A percentile compares a stretch with the other conserved stretches of the same genome.
These are phyloP conservation scores for Smithsoniella earleae DNA, from an alignment of 163 green algal genomes.

Conservation along the genomic window DNA sequence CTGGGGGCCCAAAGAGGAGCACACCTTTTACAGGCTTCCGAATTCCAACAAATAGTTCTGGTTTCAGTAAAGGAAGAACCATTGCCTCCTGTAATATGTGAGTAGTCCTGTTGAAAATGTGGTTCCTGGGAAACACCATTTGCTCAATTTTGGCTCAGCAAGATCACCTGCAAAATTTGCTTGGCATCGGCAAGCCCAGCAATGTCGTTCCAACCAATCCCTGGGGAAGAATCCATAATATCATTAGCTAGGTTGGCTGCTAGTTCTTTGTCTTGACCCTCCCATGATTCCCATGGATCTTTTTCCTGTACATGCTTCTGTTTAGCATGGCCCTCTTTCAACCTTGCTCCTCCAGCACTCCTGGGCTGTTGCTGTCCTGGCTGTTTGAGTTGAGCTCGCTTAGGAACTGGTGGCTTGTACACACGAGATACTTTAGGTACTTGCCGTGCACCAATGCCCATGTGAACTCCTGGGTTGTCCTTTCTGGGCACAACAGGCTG, in stretches of 20 bases:
- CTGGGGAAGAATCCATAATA: constrained; percentile 26
- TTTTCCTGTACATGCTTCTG: too few relatives aligned
- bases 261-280: constrained; percentile 26
- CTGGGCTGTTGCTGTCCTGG: too few relatives aligned
- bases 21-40: constrained; percentile 66
- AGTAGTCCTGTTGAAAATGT: too few relatives aligned
- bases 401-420: too few relatives aligned
- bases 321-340: neutral
- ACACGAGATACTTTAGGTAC: too few relatives aligned
- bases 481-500: too few relatives aligned
- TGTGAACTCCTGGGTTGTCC: too few relatives aligned
- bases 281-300: constrained; percentile 24
- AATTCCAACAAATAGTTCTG: constrained; percentile 85
- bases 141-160: too few relatives aligned
- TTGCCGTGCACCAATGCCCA: too few relatives aligned
- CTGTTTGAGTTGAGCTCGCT: too few relatives aligned
- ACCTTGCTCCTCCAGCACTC: neutral
- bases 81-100: constrained; percentile 70
- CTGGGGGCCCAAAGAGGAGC: constrained; percentile 83
- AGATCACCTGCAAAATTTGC: constrained; percentile 20
- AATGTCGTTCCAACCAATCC: constrained; percentile 18
- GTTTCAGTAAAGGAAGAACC: constrained; percentile 78
- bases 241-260: constrained; percentile 20
- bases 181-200: constrained; percentile 16
- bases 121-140: too few relatives aligned